These are phyloP conservation scores for Cladosporium halotolerans DNA, from an alignment of 2,329 filamentous ascomycete species.

Conservation along the genomic window DNA sequence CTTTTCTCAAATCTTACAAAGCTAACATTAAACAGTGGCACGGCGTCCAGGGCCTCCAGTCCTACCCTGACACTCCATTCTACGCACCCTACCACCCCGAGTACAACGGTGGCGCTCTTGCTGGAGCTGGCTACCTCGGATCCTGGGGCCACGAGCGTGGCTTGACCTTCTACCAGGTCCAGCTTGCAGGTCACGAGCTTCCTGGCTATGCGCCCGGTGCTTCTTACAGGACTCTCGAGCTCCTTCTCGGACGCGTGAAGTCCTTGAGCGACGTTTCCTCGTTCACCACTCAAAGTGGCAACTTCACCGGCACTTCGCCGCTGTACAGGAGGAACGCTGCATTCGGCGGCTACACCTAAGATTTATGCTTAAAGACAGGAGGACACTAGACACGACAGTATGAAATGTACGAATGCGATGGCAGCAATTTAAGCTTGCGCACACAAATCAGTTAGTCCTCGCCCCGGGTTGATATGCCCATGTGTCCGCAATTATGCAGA, in stretches of 20 bases:
- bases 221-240: slow-evolving; percentile 38
- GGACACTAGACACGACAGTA: too few species aligned
- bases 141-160: slow-evolving; percentile 39
- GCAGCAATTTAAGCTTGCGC: too few species aligned
- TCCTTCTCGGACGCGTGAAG: slow-evolving; percentile 35
- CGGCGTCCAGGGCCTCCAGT: slow-evolving; percentile 42
- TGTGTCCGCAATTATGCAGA: too few species aligned
- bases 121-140: slow-evolving; percentile 38
- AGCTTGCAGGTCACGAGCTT: slow-evolving; percentile 38
- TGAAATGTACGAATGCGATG: too few species aligned
- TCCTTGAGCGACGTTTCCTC: slow-evolving; percentile 28
- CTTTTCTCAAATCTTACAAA: slow-evolving; percentile 33
- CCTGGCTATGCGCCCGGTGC: slow-evolving; percentile 40
- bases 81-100: slow-evolving; percentile 41
- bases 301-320: slow-evolving; percentile 18
- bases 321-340: slow-evolving; percentile 5
- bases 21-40: slow-evolving; percentile 42
- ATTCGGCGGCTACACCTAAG: slow-evolving; percentile 3
- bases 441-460: too few species aligned
- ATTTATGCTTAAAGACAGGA: not conserved
- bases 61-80: slow-evolving; percentile 35
- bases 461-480: too few species aligned
- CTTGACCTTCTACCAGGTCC: slow-evolving; percentile 40
- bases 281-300: slow-evolving; percentile 19
- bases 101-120: slow-evolving; percentile 34